A percentile compares a stretch with the other conserved stretches of the same genome.
Conservation (phyloP, 768 basidiomycete genomes). For the Termitomyces titanicus region DNA sequence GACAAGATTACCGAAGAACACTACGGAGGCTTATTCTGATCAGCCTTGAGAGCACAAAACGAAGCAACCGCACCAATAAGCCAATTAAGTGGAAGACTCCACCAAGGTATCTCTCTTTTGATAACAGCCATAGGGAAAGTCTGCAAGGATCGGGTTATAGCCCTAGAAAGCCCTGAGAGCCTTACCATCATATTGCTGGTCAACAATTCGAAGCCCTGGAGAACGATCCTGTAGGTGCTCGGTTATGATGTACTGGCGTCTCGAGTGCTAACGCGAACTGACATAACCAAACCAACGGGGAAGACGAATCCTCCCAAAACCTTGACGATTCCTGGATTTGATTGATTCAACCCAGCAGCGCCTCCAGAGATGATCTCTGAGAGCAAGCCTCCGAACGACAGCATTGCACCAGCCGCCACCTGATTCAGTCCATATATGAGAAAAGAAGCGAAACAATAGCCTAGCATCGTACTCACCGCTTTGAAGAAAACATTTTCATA, state of each 20-base stretch:
- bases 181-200: conserved; percentile 77
- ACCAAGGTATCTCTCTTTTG: conserved; percentile 63
- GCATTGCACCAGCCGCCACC: conserved; percentile 68
- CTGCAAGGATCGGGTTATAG: conserved; percentile 26
- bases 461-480: conserved; percentile 42
- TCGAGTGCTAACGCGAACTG: conserved; percentile 10
- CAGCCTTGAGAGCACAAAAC: neutral
- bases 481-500: conserved; percentile 62
- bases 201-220: conserved; percentile 66
- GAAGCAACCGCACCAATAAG: conserved; percentile 46
- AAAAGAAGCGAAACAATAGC: neutral
- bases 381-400: conserved; percentile 72
- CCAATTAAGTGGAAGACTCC: conserved; percentile 68
- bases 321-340: conserved; percentile 68
- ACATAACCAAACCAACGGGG: conserved; percentile 78
- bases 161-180: neutral
- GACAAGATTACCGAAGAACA: conserved; percentile 63
- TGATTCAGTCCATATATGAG: conserved; percentile 17
- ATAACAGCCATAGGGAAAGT: conserved; percentile 66
- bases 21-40: conserved; percentile 29
- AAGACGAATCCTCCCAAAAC: conserved; percentile 66
- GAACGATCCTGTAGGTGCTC: conserved; percentile 51
- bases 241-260: neutral
- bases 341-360: conserved; percentile 40
- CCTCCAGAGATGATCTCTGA: conserved; percentile 61